These are phyloP conservation scores for Hymenoscyphus fraxineus DNA, from an alignment of 2,329 filamentous ascomycete genomes.

Conservation along the genomic window DNA sequence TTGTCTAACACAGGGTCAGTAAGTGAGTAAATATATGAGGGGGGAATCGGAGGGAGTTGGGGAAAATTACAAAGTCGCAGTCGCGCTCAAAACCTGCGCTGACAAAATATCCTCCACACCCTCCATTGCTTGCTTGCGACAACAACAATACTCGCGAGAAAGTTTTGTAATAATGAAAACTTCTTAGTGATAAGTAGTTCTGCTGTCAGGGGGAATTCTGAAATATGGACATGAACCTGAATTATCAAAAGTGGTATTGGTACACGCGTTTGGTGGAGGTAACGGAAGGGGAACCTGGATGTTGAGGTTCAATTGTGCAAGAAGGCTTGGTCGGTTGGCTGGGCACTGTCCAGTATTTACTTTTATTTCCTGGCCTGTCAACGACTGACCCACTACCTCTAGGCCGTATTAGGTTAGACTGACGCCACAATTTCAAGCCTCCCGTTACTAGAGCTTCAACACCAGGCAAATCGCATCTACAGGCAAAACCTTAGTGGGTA, in stretches of 20 bases:
- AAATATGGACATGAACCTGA: constrained; percentile 16
- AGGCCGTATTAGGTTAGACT: constrained; percentile 12
- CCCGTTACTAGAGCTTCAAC: constrained; percentile 1
- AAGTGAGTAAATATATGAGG: neutral
- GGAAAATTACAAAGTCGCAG: constrained; percentile 23
- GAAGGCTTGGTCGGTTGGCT: neutral
- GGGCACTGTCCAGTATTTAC: constrained; percentile 21
- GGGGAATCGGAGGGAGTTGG: neutral
- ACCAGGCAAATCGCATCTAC: neutral
- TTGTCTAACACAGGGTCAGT: constrained; percentile 20
- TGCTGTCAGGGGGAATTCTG: neutral
- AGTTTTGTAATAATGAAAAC: constrained; percentile 5
- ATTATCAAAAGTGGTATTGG: neutral
- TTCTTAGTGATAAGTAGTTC: neutral
- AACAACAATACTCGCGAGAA: neutral
- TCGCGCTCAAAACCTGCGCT: constrained; percentile 14
- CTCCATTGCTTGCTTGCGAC: constrained; percentile 11
- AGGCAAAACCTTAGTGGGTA: neutral
- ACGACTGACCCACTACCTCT: neutral
- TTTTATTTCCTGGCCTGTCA: constrained; percentile 6
- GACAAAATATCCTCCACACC: constrained; percentile 9
- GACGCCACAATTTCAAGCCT: constrained; percentile 22
- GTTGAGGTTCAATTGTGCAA: neutral
- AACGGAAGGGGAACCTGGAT: constrained; percentile 5
- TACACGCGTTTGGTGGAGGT: neutral